Conservation (phyloP, 2,329 filamentous ascomycete species). For the Ramichloridium luteum region DNA sequence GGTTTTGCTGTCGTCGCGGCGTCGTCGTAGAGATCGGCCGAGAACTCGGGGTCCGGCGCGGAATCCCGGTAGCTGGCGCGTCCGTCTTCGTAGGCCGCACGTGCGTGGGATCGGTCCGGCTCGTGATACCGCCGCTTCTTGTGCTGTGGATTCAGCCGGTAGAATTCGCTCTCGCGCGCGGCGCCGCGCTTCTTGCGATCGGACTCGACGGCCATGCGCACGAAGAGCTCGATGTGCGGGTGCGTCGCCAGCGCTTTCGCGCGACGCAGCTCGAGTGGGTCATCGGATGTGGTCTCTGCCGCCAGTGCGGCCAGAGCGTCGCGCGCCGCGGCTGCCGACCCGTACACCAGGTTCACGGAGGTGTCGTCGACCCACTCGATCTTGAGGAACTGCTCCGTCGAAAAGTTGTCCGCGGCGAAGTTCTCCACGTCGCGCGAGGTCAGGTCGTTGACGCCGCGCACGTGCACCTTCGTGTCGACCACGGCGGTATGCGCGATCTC, state of each 20-base stretch:
- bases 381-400: slow-evolving; percentile 40
- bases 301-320: slow-evolving; percentile 43
- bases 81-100: not conserved
- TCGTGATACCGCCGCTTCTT: not conserved
- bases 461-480: slow-evolving; percentile 58
- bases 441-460: slow-evolving; percentile 71
- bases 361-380: slow-evolving; percentile 95
- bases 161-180: slow-evolving; percentile 73
- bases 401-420: slow-evolving; percentile 53
- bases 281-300: slow-evolving; percentile 10
- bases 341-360: slow-evolving; percentile 77
- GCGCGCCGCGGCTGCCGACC: slow-evolving; percentile 40
- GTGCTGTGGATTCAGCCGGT: slow-evolving; percentile 59
- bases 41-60: slow-evolving; percentile 36
- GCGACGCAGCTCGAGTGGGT: slow-evolving; percentile 49
- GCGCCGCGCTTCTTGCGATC: slow-evolving; percentile 76
- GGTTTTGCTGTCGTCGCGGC: slow-evolving; percentile 6
- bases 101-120: not conserved
- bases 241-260: slow-evolving; percentile 57
- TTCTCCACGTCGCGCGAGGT: slow-evolving; percentile 67
- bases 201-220: slow-evolving; percentile 60
- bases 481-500: slow-evolving; percentile 21
- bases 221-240: slow-evolving; percentile 55
- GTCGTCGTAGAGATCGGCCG: slow-evolving; percentile 72
- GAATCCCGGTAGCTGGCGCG: slow-evolving; percentile 55